phyloP scores from a whole-genome alignment of 306 rosid genomes.

The Glycyrrhiza uralensis region DNA sequence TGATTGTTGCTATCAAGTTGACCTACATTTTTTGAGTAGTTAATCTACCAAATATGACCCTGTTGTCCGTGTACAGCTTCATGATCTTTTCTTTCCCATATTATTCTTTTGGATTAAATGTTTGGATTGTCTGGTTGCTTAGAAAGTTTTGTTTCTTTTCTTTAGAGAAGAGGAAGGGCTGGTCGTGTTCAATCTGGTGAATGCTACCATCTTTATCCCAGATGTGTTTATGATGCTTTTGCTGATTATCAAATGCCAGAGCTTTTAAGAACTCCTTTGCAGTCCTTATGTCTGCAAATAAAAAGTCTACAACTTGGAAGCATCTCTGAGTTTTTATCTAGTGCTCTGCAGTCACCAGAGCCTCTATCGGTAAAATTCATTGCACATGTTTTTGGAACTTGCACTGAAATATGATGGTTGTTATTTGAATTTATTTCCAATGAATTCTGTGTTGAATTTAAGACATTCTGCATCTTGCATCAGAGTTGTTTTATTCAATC shows the following conservation, averaged over 20 bases:
- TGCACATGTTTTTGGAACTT: constrained; percentile 25
- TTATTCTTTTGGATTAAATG: constrained; percentile 5
- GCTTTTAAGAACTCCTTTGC: constrained; percentile 94
- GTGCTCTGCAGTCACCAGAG: constrained; percentile 95
- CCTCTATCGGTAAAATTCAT: constrained; percentile 63
- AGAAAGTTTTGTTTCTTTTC: not conserved
- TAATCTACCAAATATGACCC: constrained; percentile 6
- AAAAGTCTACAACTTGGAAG: constrained; percentile 93
- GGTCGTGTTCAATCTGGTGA: constrained; percentile 98
- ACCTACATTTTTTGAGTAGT: not conserved
- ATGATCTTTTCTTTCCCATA: constrained; percentile 15
- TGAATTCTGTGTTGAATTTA: constrained; percentile 9
- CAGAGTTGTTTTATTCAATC: constrained; percentile 19
- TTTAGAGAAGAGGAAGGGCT: constrained; percentile 97
- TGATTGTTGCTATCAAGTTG: constrained; percentile 12
- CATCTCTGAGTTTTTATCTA: constrained; percentile 86
- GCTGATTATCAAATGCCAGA: constrained; percentile 90
- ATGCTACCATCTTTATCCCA: constrained; percentile 91
- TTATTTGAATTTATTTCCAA: constrained; percentile 7
- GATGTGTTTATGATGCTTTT: constrained; percentile 82
- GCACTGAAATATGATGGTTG: constrained; percentile 10
- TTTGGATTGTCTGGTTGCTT: constrained; percentile 18
- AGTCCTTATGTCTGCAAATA: constrained; percentile 93
- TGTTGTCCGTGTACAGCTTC: not conserved
- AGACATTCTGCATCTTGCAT: constrained; percentile 1